Evolutionary conservation across 1,284 basidiomycete genomes (phyloP).

Genomic region (Ustilago bromivora): DNA sequence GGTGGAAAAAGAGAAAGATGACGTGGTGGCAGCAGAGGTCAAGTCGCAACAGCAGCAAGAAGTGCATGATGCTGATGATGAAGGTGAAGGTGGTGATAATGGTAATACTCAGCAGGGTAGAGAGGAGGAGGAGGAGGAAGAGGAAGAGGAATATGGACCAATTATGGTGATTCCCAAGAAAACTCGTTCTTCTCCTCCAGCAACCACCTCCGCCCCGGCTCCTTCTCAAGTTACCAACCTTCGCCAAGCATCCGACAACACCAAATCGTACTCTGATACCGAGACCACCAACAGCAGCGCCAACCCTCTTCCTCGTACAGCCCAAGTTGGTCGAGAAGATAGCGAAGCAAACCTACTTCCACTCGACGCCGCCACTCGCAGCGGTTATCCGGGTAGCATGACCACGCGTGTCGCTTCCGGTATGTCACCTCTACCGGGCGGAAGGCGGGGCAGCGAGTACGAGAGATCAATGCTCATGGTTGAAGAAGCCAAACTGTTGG

Average conservation of each 20-base stretch:
- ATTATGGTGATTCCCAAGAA: slow-evolving; percentile 58
- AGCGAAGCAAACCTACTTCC: slow-evolving; percentile 28
- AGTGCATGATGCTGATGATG: slow-evolving; percentile 4
- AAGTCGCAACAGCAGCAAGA: background rate
- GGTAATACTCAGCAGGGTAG: slow-evolving; percentile 13
- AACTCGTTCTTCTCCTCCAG: slow-evolving; percentile 28
- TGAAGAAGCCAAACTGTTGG: slow-evolving; percentile 65
- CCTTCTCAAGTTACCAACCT: slow-evolving; percentile 4
- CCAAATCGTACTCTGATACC: slow-evolving; percentile 30
- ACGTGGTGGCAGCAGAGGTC: slow-evolving; percentile 8
- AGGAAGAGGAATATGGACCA: slow-evolving; percentile 56
- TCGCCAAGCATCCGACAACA: background rate
- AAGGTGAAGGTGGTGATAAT: background rate
- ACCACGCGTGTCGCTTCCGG: background rate
- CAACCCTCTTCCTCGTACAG: background rate
- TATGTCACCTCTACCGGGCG: background rate
- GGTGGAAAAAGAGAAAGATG: slow-evolving; percentile 10
- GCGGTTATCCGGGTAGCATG: slow-evolving; percentile 10
- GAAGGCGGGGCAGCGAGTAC: slow-evolving; percentile 27
- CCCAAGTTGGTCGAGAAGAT: slow-evolving; percentile 14
- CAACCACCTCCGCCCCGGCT: background rate
- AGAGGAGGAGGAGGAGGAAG: slow-evolving; percentile 23
- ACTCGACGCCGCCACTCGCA: slow-evolving; percentile 10
- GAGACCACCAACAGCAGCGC: slow-evolving; percentile 10
- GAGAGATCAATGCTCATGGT: slow-evolving; percentile 62